Conservation (phyloP, 1,284 basidiomycete genomes). For the Trichosporon sp. region DNA sequence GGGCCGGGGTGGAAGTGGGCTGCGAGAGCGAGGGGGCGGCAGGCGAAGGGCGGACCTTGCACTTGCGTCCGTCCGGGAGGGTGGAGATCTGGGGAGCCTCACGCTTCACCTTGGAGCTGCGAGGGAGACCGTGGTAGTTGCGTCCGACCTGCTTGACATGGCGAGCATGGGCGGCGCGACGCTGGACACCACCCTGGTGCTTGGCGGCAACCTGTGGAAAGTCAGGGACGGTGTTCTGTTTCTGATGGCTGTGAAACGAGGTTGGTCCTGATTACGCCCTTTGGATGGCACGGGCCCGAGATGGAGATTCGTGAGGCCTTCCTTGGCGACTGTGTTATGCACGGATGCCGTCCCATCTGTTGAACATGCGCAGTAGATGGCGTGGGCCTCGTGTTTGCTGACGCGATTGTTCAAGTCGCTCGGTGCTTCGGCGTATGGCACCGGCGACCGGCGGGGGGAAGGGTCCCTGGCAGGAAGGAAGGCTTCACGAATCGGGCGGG, state of each 20-base stretch:
- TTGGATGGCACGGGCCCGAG: not conserved
- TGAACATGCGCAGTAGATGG: not conserved
- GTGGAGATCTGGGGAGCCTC: constrained; percentile 18
- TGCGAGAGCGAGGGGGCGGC: constrained; percentile 5
- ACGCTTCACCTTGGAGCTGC: constrained; percentile 1
- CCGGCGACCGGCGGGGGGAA: not conserved
- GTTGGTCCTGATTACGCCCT: not conserved
- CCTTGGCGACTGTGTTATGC: not conserved
- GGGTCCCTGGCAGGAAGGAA: not conserved
- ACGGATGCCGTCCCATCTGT: not conserved
- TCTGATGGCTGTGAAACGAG: not conserved
- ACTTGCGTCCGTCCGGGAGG: constrained; percentile 39
- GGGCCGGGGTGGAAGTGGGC: constrained; percentile 6
- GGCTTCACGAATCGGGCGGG: not conserved
- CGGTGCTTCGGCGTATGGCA: not conserved
- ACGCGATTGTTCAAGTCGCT: not conserved
- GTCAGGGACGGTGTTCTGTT: constrained; percentile 1
- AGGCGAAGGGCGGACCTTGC: constrained; percentile 37
- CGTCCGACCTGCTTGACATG: not conserved
- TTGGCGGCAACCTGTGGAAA: constrained; percentile 3
- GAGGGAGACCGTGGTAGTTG: not conserved
- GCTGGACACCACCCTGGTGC: constrained; percentile 1
- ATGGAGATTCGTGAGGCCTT: not conserved
- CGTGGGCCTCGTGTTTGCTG: not conserved
- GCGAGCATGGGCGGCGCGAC: not conserved